Evolutionary conservation across 2,329 filamentous ascomycete species (phyloP), one percentile per base, ranked within the genome.

Genomic region (Hypoxylon sp.): DNA sequence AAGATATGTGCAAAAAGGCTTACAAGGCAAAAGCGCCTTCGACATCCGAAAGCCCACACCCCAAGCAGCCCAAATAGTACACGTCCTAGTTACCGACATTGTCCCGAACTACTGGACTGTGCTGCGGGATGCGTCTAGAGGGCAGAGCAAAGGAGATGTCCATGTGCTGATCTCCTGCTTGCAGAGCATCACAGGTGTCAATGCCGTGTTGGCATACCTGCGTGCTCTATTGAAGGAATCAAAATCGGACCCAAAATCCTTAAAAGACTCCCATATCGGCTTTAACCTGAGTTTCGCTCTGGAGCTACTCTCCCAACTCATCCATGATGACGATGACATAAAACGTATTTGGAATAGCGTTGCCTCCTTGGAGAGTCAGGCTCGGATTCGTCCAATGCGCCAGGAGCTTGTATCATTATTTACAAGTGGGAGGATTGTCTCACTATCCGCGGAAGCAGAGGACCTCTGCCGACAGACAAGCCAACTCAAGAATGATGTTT

Each of bases 91-190:
- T 62, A 89, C 86, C 14, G 87, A 89, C 30, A 93, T 91, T 24
- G 81, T 93, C 6, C 91, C 92, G 1, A 92, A 94, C 74, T 97
- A 95, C 78, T 98, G 96, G 95, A 75, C 82, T 2, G 73, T 87
- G 7, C 74, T 95, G 14, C 79, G 82, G 36, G 84, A 86, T 61
- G 80, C 79, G n/a, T 76, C 74, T 2, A 28, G 75, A 54, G 28
- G 36, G 24, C 64, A 56, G 18, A 71, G 61, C 51, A 70, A 76
- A 69, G 72, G 71, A 22, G 84, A 85, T 38, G 70, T 82, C 0
- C 76, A 79, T 40, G 77, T 85, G 1, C 79, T 98, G 14, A 71
- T 92, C 0, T 77, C 79, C 63, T 92, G 89, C 73, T 80, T 99
- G 4, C 84, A 84, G 60, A 97, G 89, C 73, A 82, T 96, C 14